Conservation (phyloP, 2,329 filamentous ascomycete genomes). For the Sporothrix brasiliensis region DNA sequence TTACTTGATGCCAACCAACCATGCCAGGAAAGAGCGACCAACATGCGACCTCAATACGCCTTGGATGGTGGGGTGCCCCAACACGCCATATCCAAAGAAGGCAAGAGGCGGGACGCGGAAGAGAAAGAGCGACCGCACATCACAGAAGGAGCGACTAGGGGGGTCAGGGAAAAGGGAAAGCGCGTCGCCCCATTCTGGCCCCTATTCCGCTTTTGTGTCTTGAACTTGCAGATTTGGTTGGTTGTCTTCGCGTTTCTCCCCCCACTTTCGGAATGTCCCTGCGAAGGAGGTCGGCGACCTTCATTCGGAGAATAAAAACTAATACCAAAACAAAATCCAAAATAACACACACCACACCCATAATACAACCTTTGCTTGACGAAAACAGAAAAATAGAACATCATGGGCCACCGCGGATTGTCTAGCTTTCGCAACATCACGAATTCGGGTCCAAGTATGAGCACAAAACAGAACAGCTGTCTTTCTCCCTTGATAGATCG, state of each 20-base stretch:
- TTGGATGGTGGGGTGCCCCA: background rate
- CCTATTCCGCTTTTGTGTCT: slow-evolving; percentile 12
- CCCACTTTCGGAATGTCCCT: slow-evolving; percentile 13
- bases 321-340: slow-evolving; percentile 7
- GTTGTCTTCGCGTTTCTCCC: background rate
- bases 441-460: background rate
- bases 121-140: background rate
- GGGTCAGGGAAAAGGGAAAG: background rate
- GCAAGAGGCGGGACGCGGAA: slow-evolving; percentile 4
- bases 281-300: slow-evolving; percentile 34
- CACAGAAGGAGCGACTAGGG: background rate
- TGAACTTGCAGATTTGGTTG: slow-evolving; percentile 2
- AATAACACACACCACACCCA: background rate
- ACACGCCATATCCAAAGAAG: background rate
- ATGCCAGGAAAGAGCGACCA: slow-evolving; percentile 6
- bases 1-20: background rate
- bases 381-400: background rate
- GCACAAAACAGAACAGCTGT: background rate
- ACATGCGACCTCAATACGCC: background rate
- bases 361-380: background rate
- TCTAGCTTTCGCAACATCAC: background rate
- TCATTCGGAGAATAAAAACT: slow-evolving; percentile 7
- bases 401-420: background rate
- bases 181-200: background rate
- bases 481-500: background rate